Evolutionary conservation across 306 rosid species (phyloP).

Genomic region (Vigna hirtella): DNA sequence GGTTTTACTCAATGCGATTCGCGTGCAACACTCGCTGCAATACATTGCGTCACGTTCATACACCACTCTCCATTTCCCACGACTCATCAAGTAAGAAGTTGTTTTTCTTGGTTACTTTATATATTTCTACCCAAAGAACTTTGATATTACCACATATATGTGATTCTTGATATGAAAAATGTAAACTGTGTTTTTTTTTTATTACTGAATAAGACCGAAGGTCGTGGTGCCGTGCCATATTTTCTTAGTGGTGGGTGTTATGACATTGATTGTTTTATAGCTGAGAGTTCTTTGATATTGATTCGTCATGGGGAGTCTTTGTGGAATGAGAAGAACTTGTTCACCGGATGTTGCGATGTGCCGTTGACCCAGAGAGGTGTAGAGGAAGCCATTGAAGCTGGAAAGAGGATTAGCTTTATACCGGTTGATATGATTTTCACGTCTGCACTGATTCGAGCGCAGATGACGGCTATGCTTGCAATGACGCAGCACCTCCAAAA

Average conservation of each 20-base stretch:
- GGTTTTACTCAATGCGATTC: constrained; percentile 46
- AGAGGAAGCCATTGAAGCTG: constrained; percentile 96
- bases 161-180: not conserved
- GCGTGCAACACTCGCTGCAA: constrained; percentile 27
- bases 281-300: constrained; percentile 81
- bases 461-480: constrained; percentile 99
- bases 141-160: not conserved
- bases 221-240: not conserved
- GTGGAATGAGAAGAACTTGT: constrained; percentile 95
- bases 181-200: not conserved
- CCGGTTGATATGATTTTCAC: constrained; percentile 87
- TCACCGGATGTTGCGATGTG: constrained; percentile 97
- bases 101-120: not conserved
- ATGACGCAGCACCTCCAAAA: constrained; percentile 85
- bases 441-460: constrained; percentile 85
- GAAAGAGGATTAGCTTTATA: constrained; percentile 89
- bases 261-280: constrained; percentile 44
- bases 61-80: constrained; percentile 42
- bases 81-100: constrained; percentile 39
- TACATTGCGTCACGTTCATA: not conserved
- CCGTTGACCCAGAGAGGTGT: constrained; percentile 91
- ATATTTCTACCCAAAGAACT: not conserved
- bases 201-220: not conserved
- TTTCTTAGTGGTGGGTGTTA: not conserved
- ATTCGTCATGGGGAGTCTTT: constrained; percentile 92